Conservation (phyloP, 2,329 filamentous ascomycete genomes). For the Sporothrix schenckii region DNA sequence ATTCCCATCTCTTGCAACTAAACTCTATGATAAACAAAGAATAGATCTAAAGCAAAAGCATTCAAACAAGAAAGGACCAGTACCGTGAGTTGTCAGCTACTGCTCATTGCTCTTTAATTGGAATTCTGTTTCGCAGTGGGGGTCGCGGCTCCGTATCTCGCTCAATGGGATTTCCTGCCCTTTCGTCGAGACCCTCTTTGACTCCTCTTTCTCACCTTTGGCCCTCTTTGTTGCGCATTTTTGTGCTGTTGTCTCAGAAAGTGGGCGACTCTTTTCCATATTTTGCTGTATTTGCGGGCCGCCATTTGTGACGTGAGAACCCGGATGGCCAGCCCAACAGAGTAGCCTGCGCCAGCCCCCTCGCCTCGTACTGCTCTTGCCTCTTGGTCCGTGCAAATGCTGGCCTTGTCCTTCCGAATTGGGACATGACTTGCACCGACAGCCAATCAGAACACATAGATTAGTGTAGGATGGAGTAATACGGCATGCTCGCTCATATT, state of each 20-base stretch:
- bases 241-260: slow-evolving; percentile 1
- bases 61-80: too few species aligned
- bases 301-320: slow-evolving; percentile 17
- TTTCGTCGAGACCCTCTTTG: not conserved
- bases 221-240: not conserved
- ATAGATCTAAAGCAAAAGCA: too few species aligned
- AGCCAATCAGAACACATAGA: slow-evolving; percentile 12
- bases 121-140: not conserved
- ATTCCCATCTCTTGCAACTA: not conserved
- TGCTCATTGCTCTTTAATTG: not conserved
- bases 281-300: not conserved
- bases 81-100: not conserved
- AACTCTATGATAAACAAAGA: not conserved
- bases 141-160: not conserved
- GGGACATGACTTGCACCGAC: slow-evolving; percentile 16
- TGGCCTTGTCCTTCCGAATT: slow-evolving; percentile 19
- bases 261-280: not conserved
- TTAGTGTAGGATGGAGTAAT: not conserved
- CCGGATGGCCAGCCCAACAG: slow-evolving; percentile 20
- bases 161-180: not conserved
- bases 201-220: not conserved
- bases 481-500: not conserved
- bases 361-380: not conserved
- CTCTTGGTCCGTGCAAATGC: slow-evolving; percentile 3
- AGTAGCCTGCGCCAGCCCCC: not conserved